Percentiles rank a stretch among this genome's conserved stretches.
Conservation (phyloP, 2,329 filamentous ascomycete species). For the Fusarium sp. region DNA sequence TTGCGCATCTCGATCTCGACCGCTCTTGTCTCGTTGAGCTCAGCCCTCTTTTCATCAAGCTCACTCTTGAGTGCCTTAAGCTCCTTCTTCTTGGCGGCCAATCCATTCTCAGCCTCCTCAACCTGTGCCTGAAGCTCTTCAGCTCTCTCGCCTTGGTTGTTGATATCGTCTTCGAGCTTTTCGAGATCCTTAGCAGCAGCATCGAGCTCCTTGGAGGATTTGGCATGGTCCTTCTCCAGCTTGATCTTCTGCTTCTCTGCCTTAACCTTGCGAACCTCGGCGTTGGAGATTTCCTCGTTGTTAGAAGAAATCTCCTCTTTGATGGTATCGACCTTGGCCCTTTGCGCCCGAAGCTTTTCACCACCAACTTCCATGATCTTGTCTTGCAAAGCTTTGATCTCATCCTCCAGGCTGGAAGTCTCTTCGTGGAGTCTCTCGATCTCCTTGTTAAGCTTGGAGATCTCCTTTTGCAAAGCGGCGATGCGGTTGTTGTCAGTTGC, state of each 20-base stretch:
- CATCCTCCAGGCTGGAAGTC: slow-evolving; percentile 90
- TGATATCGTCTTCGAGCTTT: slow-evolving; percentile 82
- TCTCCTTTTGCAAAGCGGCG: slow-evolving; percentile 81
- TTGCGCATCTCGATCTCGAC: slow-evolving; percentile 98
- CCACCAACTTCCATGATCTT: slow-evolving; percentile 99
- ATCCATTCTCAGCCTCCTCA: slow-evolving; percentile 84
- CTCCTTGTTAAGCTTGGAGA: slow-evolving; percentile 81
- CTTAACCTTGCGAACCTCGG: slow-evolving; percentile 91
- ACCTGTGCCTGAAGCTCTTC: slow-evolving; percentile 80
- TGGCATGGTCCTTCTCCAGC: slow-evolving; percentile 85
- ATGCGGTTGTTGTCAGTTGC: slow-evolving; percentile 84
- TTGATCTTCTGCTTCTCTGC: slow-evolving; percentile 93
- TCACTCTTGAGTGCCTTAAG: slow-evolving; percentile 85
- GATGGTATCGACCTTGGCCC: slow-evolving; percentile 88
- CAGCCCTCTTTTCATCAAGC: slow-evolving; percentile 86
- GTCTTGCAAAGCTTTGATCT: slow-evolving; percentile 93
- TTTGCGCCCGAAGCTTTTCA: slow-evolving; percentile 90
- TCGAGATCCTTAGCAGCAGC: slow-evolving; percentile 80
- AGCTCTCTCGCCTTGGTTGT: slow-evolving; percentile 81
- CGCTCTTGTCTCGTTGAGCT: slow-evolving; percentile 90
- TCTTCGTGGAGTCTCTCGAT: slow-evolving; percentile 85
- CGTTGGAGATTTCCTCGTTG: slow-evolving; percentile 85
- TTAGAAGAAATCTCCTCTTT: slow-evolving; percentile 88
- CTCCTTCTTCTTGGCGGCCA: slow-evolving; percentile 85
- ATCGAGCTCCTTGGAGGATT: slow-evolving; percentile 84